Conservation (phyloP, 192 early-diverging fungal species). For the Cetraspora pellucida region DNA sequence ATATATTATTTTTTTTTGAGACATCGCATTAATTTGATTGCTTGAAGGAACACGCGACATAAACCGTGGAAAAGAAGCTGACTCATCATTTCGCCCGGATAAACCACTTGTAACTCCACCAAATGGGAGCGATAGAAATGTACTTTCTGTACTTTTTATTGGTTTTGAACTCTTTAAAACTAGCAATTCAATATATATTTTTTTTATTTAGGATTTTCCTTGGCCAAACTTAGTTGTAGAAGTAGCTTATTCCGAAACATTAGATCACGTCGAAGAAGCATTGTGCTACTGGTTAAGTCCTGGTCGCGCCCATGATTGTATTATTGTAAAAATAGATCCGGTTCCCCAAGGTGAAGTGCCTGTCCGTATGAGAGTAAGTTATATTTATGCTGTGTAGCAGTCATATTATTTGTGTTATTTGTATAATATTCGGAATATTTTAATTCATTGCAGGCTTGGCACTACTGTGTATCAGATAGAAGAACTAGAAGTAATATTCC, state of each 20-base stretch:
- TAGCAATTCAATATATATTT: slow-evolving; percentile 9
- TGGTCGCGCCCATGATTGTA: slow-evolving; percentile 23
- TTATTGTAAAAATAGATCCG: slow-evolving; percentile 33
- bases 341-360: slow-evolving; percentile 17
- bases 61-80: slow-evolving; percentile 28
- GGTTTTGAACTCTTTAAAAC: slow-evolving; percentile 31
- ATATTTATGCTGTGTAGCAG: slow-evolving; percentile 26
- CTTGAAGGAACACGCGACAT: slow-evolving; percentile 28
- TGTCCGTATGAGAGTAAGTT: slow-evolving; percentile 31
- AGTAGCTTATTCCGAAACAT: slow-evolving; percentile 27
- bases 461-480: slow-evolving; percentile 19
- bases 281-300: slow-evolving; percentile 25
- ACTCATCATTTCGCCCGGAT: slow-evolving; percentile 18
- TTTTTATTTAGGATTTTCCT: slow-evolving; percentile 27
- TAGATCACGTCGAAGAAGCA: slow-evolving; percentile 25
- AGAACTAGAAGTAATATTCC: background rate
- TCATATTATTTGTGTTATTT: slow-evolving; percentile 25
- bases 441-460: slow-evolving; percentile 21
- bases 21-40: slow-evolving; percentile 27
- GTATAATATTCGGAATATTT: slow-evolving; percentile 20
- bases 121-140: slow-evolving; percentile 32
- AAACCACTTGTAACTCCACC: slow-evolving; percentile 25
- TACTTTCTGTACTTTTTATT: slow-evolving; percentile 29
- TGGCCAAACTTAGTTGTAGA: slow-evolving; percentile 31
- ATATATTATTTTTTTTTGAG: slow-evolving; percentile 16